Base-by-base conservation (phyloP, 129 eudicot genomes). In the Lactuca saligna region DNA sequence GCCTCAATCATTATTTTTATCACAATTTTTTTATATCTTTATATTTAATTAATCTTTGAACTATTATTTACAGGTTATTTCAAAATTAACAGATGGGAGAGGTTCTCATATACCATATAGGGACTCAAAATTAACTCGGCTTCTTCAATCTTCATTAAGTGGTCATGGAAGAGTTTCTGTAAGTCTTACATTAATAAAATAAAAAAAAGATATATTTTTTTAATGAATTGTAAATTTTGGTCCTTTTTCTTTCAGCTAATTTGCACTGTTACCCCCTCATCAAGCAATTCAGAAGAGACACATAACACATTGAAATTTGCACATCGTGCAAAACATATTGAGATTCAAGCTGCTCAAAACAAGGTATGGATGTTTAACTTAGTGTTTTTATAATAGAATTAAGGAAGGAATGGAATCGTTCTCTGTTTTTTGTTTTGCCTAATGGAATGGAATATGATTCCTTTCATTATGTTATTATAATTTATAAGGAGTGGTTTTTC, bases 111-210 rank as follows among this genome's bases (percentile, higher is more conserved):
- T 89, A 59, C 98, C 98, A 53, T 93, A 82, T 73, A 84, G 96
- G 76, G 92, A 93, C 56, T 93, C 98, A 32, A 93, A 93, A 76
- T 78, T 93, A 77, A 93, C 98, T 15, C 82, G 96, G 83, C 90
- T 93, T 75, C 88, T 93, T 67, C 95, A 93, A 54, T 83, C 96
- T 63, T 93, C 98, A 61, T 82, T 93, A 62, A 86, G 90, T 76
- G 98, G 98, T 66, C 97, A 86, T 77, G 98, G 97, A 44, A 87
- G 97, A 83, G 96, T 89, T 73, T 93, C 98, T 41, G 98, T 93
- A 85, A 86, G 98, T 68, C 69, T 42, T 37, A 15, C 17, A 61
- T 11, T 8, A 38, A n/a, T 17, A 10, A 10, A 61, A 29, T 61
- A 2, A 69, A 60, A 50, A 29, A 61, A 17, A 39, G 59, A 59